These are phyloP conservation scores for Podospora pseudoanserina DNA, from an alignment of 495 filamentous ascomycete genomes.

Conservation along the genomic window DNA sequence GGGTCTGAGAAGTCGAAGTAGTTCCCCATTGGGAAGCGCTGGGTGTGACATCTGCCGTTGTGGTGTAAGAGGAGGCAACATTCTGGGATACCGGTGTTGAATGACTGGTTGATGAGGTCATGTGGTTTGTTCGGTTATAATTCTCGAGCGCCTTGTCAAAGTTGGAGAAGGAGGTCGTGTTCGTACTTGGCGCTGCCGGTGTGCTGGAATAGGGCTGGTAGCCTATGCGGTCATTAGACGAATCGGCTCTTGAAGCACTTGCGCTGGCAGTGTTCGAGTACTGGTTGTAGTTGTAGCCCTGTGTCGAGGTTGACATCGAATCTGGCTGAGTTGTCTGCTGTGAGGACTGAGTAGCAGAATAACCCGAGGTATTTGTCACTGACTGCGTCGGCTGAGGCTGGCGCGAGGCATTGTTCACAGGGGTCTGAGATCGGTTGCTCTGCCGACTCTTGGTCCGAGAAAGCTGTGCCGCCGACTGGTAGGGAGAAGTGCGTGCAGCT, in stretches of 20 bases:
- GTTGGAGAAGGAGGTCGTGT: conserved; percentile 23
- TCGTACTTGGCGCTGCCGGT: conserved; percentile 7
- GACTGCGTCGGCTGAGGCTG: conserved; percentile 12
- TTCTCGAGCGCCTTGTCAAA: conserved; percentile 25
- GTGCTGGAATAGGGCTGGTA: conserved; percentile 28
- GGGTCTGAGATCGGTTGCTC: conserved; percentile 21
- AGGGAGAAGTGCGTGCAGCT: conserved; percentile 19
- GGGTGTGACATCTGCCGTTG: conserved; percentile 18
- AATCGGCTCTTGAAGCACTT: conserved; percentile 17
- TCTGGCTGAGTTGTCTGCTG: neutral
- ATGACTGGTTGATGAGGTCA: conserved; percentile 15
- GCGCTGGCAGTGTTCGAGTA: conserved; percentile 16
- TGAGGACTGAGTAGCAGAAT: conserved; percentile 9
- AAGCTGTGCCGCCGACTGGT: conserved; percentile 20
- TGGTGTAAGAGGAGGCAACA: conserved; percentile 23
- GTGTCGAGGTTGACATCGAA: conserved; percentile 11
- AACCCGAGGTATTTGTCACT: conserved; percentile 11
- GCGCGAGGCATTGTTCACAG: conserved; percentile 19
- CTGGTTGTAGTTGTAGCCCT: conserved; percentile 24
- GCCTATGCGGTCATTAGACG: conserved; percentile 19
- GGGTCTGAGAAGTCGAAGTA: conserved; percentile 16
- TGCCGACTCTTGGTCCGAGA: conserved; percentile 27
- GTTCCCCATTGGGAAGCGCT: conserved; percentile 27
- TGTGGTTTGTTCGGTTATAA: conserved; percentile 14
- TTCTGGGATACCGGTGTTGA: conserved; percentile 21